Evolutionary conservation across 805 yeast species (phyloP), one percentile per base, ranked within the genome.

Genomic region (Torulaspora delbrueckii): DNA sequence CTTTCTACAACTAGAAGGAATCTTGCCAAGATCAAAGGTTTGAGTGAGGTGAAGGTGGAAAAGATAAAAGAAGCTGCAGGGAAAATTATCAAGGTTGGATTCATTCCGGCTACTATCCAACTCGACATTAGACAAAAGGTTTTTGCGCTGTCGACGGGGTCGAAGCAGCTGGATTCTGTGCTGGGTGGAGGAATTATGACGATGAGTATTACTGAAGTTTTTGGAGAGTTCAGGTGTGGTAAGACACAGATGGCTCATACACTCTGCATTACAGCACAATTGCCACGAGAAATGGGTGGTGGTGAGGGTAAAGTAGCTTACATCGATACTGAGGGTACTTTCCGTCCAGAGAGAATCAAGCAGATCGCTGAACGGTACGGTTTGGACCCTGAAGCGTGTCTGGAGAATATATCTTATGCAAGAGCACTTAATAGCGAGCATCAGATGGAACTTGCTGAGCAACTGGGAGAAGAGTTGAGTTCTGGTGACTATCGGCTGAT

Each of bases 221-320:
- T 82, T 67, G 91, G 91, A 1, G 91, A 84, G 56, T 84, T 81
- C 54, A 70, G 91, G 59, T 84, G 90, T 45, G 91, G 91, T 33
- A 84, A 84, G 58, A 83, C 90, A n/a, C 91, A 84, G 61, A 65
- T 84, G 60, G 82, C 90, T 18, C 91, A 84, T 60, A 84, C 91
- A 0, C 69, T 84, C 46, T 84, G 90, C 43, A 88, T 84, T 9
- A 81, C 89, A 1, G 74, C 88, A 32, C 91, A 84, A 59, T 63
- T 84, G 47, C 88, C 87, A 8, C 77, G 73, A 36, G 73, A 69
- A 37, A 70, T 80, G 75, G 90, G 90, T 3, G 91, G 91, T 3
- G 89, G 82, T 10, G 90, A 83, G 60, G 91, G 91, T 0, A 84
- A 84, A 65, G 86, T 84, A 23, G 82, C 86, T 8, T 84, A 79